Base-by-base conservation (phyloP, 352 stramenopile species). In the Globisporangium heterothallicum region DNA sequence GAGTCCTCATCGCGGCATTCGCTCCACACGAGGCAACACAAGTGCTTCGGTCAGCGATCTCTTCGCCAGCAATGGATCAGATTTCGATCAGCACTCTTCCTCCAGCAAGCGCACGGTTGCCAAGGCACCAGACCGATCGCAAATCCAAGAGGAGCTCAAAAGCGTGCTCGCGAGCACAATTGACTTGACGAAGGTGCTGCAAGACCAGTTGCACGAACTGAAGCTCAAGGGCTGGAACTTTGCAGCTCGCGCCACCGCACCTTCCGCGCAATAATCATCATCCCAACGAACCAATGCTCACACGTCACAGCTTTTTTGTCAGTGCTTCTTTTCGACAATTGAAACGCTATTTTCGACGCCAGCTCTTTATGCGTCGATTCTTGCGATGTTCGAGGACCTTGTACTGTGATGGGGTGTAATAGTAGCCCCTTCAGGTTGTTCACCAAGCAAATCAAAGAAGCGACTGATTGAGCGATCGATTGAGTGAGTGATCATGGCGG, bases 181-280 rank as follows among this genome's bases (percentile, higher is more conserved):
- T 18, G 74, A 84, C 43, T 61, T 89, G 21, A 78, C 78, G 2
- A 89, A 84, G 48, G 68, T 80, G 32, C 66, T 89, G 4, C 78
- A 89, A 50, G 74, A 87, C 38, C 78, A 89, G 52, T 67, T 89
- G 13, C 71, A 87, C 52, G 78, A 89, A 61, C 74, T 89, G 59
- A 87, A 84, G 69, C 68, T 89, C 55, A 87, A 87, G 42, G 74
- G 74, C 26, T 89, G 78, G 78, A 87, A 87, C 59, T 81, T 87
- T 13, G 63, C 72, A 2, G 64, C 61, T 16, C 61, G 61, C 12
- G 47, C 27, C 14, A 57, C 50, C 12, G n/a, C 43, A 4, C 19
- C 50, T 38, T 40, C 41, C 34, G 50, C 41, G 16, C 32, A 53
- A 43, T 53, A 47, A 56, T 58, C 43, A 43, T 14, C 51, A 45